A percentile compares a stretch with the other conserved stretches of the same genome.
Conservation (phyloP, 768 basidiomycete genomes). For the Boletellus ananas region DNA sequence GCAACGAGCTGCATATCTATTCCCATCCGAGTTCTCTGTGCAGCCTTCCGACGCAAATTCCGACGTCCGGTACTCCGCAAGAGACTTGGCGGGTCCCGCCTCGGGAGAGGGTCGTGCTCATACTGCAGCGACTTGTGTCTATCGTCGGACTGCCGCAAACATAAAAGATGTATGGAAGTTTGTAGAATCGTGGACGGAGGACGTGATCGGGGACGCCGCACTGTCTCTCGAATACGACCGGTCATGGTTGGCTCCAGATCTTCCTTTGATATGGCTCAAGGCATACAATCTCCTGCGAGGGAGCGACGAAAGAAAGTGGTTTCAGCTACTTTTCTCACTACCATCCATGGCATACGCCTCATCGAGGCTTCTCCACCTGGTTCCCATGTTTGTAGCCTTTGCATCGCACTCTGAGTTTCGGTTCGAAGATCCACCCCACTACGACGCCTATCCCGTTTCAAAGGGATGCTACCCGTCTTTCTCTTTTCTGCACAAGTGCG, state of each 20-base stretch:
- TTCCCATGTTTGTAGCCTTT: constrained; percentile 31
- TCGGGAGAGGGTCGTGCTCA: constrained; percentile 5
- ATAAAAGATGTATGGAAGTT: neutral
- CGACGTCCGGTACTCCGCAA: constrained; percentile 9
- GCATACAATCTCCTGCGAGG: constrained; percentile 23
- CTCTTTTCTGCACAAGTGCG: too few species aligned
- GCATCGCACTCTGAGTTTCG: constrained; percentile 10
- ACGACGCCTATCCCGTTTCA: neutral
- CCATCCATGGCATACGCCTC: constrained; percentile 28
- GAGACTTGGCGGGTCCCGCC: neutral
- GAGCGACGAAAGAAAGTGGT: constrained; percentile 4
- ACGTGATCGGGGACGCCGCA: neutral
- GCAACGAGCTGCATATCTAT: constrained; percentile 7
- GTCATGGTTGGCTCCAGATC: constrained; percentile 21
- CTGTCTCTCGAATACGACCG: constrained; percentile 16
- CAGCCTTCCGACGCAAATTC: neutral
- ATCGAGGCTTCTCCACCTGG: neutral
- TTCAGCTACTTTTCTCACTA: constrained; percentile 27
- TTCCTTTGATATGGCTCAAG: constrained; percentile 23
- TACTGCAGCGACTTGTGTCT: constrained; percentile 2
- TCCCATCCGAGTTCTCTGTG: constrained; percentile 4
- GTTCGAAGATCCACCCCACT: constrained; percentile 3
- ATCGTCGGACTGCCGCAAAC: neutral
- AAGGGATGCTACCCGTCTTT: too few species aligned
- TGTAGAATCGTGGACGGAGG: neutral